Evolutionary conservation across 306 rosid species (phyloP).

Genomic region (Elaeagnus macrophylla): DNA sequence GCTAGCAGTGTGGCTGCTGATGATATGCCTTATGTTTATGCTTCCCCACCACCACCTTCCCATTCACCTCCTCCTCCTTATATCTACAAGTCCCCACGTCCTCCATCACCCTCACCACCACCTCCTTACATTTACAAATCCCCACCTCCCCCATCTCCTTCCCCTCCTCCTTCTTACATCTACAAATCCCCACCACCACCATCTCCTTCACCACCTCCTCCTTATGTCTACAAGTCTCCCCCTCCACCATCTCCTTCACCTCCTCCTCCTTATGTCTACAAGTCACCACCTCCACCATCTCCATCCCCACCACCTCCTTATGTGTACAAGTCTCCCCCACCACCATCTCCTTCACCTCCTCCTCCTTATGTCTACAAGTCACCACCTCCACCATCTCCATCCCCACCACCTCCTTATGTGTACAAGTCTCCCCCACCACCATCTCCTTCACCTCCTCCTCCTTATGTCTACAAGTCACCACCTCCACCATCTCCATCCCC

Average conservation of each 20-base stretch:
- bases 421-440: background rate
- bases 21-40: background rate
- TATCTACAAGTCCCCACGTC: background rate
- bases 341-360: background rate
- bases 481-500: slow-evolving; percentile 7
- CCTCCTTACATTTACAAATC: background rate
- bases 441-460: background rate
- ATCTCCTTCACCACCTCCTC: background rate
- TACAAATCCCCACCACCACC: background rate
- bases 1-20: slow-evolving; percentile 6
- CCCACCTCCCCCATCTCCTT: background rate
- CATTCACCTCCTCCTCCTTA: too few species aligned
- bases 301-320: too few species aligned
- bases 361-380: background rate
- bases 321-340: background rate
- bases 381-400: background rate
- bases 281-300: background rate
- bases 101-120: background rate
- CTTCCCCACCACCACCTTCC: slow-evolving; percentile 2
- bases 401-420: background rate
- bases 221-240: background rate
- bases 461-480: background rate
- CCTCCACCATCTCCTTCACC: background rate
- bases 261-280: background rate
- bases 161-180: background rate